Evolutionary conservation across 208 protist genomes (phyloP).

Genomic region (Acanthamoeba divionensis): DNA sequence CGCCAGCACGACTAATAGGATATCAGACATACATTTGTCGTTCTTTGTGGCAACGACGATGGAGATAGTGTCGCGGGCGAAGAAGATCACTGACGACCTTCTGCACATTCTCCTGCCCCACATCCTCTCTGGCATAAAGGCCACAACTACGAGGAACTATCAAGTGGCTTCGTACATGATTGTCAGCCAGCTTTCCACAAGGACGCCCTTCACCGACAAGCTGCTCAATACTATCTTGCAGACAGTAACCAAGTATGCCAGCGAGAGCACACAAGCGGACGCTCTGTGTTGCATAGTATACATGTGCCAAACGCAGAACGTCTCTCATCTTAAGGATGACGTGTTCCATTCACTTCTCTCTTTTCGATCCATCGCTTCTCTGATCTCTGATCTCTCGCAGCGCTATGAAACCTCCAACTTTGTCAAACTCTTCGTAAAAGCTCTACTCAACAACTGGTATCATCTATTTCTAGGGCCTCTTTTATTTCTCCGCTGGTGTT

Average conservation of each 20-base stretch:
- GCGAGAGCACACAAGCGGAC: background rate
- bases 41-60: background rate
- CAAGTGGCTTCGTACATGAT: conserved; percentile 55
- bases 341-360: background rate
- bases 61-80: background rate
- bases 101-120: conserved; percentile 44
- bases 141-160: conserved; percentile 5
- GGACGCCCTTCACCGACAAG: background rate
- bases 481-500: background rate
- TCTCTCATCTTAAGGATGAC: background rate
- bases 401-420: conserved; percentile 43
- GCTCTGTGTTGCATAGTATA: background rate
- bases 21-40: background rate
- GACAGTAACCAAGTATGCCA: conserved; percentile 11
- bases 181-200: conserved; percentile 43
- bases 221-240: conserved; percentile 28
- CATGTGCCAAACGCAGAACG: conserved; percentile 18
- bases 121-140: conserved; percentile 37
- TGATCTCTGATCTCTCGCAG: background rate
- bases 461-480: background rate
- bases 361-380: background rate
- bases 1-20: background rate
- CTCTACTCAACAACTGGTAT: background rate
- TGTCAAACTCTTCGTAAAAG: background rate
- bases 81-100: background rate